A percentile compares a stretch with the other conserved stretches of the same genome.
Conservation (phyloP, 805 yeast species). For the Jamesozyma spencerorum region DNA sequence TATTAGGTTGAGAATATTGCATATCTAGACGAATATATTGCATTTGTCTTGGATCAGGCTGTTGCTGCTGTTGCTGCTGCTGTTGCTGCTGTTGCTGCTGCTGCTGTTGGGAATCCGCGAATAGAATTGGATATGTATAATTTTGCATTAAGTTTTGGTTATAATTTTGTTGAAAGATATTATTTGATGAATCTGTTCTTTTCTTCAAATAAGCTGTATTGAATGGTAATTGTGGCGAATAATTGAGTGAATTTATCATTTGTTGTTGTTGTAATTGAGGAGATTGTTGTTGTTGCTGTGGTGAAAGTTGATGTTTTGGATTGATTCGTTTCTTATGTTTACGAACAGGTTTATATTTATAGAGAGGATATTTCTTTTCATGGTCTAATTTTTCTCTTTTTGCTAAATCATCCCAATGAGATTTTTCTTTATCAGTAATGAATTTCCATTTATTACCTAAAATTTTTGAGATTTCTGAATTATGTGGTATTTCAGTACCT, state of each 20-base stretch:
- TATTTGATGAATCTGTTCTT: neutral
- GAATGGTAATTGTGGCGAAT: too few relatives aligned
- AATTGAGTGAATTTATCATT: too few relatives aligned
- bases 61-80: constrained; percentile 8
- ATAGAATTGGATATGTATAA: too few relatives aligned
- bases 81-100: constrained; percentile 11
- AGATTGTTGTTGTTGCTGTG: neutral
- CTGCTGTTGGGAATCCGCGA: constrained; percentile 3
- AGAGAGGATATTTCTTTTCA: constrained; percentile 78
- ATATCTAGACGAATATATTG: too few relatives aligned
- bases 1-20: neutral
- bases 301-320: constrained; percentile 4
- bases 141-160: too few relatives aligned
- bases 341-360: constrained; percentile 59
- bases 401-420: constrained; percentile 71
- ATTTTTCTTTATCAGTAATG: constrained; percentile 47
- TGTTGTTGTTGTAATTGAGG: neutral
- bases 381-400: constrained; percentile 77
- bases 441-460: constrained; percentile 37
- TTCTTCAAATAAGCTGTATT: neutral
- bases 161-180: too few relatives aligned
- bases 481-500: constrained; percentile 25
- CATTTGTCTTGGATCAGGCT: neutral
- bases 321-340: constrained; percentile 5
- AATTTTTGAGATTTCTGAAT: constrained; percentile 48